phyloP scores from a whole-genome alignment of 192 early-diverging fungal species.

The Irineochytrium annulatum region DNA sequence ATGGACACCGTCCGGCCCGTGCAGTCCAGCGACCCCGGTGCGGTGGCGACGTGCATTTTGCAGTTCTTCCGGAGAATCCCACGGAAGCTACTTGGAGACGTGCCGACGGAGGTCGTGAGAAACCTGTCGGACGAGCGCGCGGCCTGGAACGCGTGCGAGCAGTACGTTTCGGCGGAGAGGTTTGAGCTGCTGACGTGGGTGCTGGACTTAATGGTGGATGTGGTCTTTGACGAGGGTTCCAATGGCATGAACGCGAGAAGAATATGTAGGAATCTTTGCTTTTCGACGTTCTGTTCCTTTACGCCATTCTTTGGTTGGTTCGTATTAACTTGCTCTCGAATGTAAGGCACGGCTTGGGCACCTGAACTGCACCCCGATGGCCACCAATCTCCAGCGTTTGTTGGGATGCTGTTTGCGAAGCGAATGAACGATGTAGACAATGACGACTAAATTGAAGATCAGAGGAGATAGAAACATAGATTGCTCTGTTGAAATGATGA shows the following conservation, averaged over 20 bases:
- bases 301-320: not conserved
- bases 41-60: too few relatives aligned
- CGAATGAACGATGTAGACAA: conserved; percentile 11
- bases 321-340: not conserved
- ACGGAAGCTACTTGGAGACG: too few relatives aligned
- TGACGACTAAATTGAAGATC: too few relatives aligned
- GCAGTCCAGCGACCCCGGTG: too few relatives aligned
- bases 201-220: conserved; percentile 17
- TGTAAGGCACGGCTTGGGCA: conserved; percentile 16
- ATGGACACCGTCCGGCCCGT: too few relatives aligned
- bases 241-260: conserved; percentile 18
- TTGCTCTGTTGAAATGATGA: too few relatives aligned
- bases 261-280: not conserved
- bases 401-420: conserved; percentile 17
- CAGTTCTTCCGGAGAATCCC: too few relatives aligned
- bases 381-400: conserved; percentile 12
- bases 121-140: too few relatives aligned
- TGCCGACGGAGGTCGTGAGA: too few relatives aligned
- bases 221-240: not conserved
- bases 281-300: not conserved
- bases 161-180: too few relatives aligned
- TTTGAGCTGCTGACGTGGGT: conserved; percentile 26
- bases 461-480: too few relatives aligned
- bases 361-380: conserved; percentile 8
- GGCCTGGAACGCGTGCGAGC: too few relatives aligned